phyloP scores from a whole-genome alignment of 2,329 filamentous ascomycete species.

The Xylariaceae sp. region DNA sequence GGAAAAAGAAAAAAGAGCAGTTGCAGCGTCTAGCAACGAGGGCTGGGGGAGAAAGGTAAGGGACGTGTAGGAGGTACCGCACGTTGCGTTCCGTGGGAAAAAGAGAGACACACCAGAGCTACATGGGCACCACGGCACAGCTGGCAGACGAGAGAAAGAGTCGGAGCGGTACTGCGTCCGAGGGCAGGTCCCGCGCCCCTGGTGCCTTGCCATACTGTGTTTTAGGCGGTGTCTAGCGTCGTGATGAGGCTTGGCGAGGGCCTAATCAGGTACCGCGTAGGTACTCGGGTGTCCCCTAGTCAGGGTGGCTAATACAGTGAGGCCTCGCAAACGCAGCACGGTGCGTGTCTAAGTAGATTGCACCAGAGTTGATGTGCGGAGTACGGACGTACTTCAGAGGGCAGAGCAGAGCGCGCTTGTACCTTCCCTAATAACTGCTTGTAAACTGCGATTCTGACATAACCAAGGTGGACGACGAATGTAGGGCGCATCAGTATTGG shows the following conservation, averaged over 20 bases:
- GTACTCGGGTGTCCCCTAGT: not conserved
- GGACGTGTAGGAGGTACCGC: slow-evolving; percentile 6
- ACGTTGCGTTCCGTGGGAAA: slow-evolving; percentile 14
- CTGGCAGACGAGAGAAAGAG: not conserved
- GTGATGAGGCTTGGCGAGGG: not conserved
- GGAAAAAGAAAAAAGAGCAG: slow-evolving; percentile 17
- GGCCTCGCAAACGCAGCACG: not conserved
- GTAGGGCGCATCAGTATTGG: not conserved
- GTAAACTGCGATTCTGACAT: not conserved
- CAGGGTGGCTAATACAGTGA: not conserved
- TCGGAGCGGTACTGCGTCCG: not conserved
- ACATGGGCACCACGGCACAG: not conserved
- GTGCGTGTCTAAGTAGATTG: not conserved
- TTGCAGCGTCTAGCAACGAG: slow-evolving; percentile 6
- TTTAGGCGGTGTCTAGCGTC: not conserved
- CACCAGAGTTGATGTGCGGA: not conserved
- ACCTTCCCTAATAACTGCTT: not conserved
- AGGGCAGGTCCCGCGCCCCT: not conserved
- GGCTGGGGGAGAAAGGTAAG: slow-evolving; percentile 2
- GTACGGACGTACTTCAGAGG: not conserved
- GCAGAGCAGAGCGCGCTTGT: not conserved
- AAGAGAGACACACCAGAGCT: slow-evolving; percentile 1
- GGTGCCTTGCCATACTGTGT: not conserved
- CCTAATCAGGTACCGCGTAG: not conserved
- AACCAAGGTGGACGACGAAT: not conserved